Evolutionary conservation across 2,329 filamentous ascomycete species (phyloP).

Genomic region (Davidsoniella virescens): DNA sequence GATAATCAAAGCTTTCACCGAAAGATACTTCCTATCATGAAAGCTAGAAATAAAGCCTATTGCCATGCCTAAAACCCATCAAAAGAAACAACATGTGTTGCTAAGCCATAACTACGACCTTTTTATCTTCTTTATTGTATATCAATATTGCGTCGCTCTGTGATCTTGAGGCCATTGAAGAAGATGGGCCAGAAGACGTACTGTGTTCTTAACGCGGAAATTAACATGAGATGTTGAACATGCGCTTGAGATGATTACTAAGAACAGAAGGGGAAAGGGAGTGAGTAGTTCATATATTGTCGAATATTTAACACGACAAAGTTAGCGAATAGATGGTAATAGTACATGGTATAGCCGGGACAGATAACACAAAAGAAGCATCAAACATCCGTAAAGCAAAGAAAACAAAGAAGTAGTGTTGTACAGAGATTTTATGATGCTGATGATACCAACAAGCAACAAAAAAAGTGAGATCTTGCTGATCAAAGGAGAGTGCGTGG

Average conservation of each 20-base stretch:
- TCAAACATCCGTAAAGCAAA: slow-evolving; percentile 12
- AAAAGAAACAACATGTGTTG: too few relatives aligned
- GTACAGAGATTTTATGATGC: not conserved
- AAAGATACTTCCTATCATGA: too few relatives aligned
- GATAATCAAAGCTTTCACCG: too few relatives aligned
- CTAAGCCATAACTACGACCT: too few relatives aligned
- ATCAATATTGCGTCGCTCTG: slow-evolving; percentile 44
- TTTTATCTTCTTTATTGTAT: not conserved
- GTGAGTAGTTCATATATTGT: not conserved
- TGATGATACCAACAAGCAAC: not conserved
- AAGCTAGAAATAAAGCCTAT: too few relatives aligned
- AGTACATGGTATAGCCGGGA: slow-evolving; percentile 2
- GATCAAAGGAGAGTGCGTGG: slow-evolving; percentile 2
- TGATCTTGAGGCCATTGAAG: slow-evolving; percentile 40
- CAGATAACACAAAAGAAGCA: too few relatives aligned
- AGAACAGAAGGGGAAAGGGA: not conserved
- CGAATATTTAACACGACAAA: not conserved
- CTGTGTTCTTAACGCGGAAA: slow-evolving; percentile 33
- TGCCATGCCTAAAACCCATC: too few relatives aligned
- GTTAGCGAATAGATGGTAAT: not conserved
- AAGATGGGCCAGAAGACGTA: slow-evolving; percentile 39
- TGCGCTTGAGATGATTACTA: not conserved
- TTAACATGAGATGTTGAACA: too few relatives aligned
- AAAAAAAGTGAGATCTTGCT: slow-evolving; percentile 4
- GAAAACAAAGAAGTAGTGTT: slow-evolving; percentile 8